These are phyloP conservation scores for Apiospora koreana DNA, from an alignment of 2,329 filamentous ascomycete genomes.

Conservation along the genomic window DNA sequence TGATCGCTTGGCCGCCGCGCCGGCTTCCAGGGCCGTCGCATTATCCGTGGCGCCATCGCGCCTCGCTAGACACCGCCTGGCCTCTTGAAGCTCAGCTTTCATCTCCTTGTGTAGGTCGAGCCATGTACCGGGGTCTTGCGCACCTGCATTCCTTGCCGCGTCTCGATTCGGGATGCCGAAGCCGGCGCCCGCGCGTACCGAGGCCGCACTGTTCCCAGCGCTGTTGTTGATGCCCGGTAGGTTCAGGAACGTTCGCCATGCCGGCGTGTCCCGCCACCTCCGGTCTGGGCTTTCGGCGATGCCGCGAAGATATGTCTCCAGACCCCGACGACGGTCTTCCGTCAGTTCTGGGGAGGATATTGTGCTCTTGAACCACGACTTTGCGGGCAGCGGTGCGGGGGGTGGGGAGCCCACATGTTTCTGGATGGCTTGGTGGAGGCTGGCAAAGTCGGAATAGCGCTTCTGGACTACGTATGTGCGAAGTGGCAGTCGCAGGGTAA, in stretches of 20 bases:
- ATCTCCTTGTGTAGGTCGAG: slow-evolving; percentile 74
- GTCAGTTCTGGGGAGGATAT: slow-evolving; percentile 69
- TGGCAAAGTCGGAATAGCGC: slow-evolving; percentile 78
- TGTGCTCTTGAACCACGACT: slow-evolving; percentile 77
- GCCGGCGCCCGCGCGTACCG: slow-evolving; percentile 47
- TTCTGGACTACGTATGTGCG: slow-evolving; percentile 76
- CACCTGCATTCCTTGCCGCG: slow-evolving; percentile 41
- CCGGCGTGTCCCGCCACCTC: slow-evolving; percentile 72
- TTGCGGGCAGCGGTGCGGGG: slow-evolving; percentile 67
- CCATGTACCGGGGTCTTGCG: slow-evolving; percentile 69
- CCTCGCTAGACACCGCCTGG: slow-evolving; percentile 64
- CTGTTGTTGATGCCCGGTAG: slow-evolving; percentile 55
- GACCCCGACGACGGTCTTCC: slow-evolving; percentile 65
- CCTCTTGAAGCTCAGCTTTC: slow-evolving; percentile 70
- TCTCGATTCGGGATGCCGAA: slow-evolving; percentile 31
- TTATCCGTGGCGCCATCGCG: slow-evolving; percentile 61
- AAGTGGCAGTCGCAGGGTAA: slow-evolving; percentile 74
- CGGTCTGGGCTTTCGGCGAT: slow-evolving; percentile 75
- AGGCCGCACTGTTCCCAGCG: slow-evolving; percentile 48
- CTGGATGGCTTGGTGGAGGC: slow-evolving; percentile 64
- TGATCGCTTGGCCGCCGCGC: slow-evolving; percentile 72
- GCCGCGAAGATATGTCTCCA: slow-evolving; percentile 71
- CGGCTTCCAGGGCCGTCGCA: slow-evolving; percentile 58
- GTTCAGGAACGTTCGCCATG: slow-evolving; percentile 74
- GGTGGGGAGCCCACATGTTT: slow-evolving; percentile 63